Evolutionary conservation across 441 rosid genomes (phyloP).

Genomic region (Erodium trifolium): DNA sequence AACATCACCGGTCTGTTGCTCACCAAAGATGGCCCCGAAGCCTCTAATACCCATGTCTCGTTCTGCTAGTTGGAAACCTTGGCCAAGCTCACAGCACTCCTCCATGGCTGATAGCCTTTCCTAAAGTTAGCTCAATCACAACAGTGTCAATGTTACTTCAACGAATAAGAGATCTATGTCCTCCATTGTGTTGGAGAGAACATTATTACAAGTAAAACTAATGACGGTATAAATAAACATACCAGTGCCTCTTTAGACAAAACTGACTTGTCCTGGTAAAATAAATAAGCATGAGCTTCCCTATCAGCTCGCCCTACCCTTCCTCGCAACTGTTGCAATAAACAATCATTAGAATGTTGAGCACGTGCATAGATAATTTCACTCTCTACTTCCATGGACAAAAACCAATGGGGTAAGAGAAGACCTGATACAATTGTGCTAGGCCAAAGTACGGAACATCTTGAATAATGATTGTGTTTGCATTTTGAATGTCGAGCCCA

Average conservation of each 20-base stretch:
- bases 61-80: slow-evolving; percentile 97
- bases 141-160: slow-evolving; percentile 9
- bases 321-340: slow-evolving; percentile 71
- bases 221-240: slow-evolving; percentile 21
- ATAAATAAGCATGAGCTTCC: slow-evolving; percentile 91
- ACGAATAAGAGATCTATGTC: neutral
- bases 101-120: slow-evolving; percentile 93
- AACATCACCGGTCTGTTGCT: slow-evolving; percentile 97
- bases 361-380: slow-evolving; percentile 7
- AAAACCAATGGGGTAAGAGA: slow-evolving; percentile 10
- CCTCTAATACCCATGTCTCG: slow-evolving; percentile 99
- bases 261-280: slow-evolving; percentile 74
- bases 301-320: slow-evolving; percentile 98
- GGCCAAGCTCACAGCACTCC: slow-evolving; percentile 91
- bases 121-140: slow-evolving; percentile 35
- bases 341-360: slow-evolving; percentile 9
- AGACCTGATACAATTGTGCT: slow-evolving; percentile 92
- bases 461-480: slow-evolving; percentile 90
- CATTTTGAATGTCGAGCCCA: slow-evolving; percentile 95
- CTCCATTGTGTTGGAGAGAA: neutral
- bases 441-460: slow-evolving; percentile 97
- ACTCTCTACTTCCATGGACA: slow-evolving; percentile 1
- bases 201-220: slow-evolving; percentile 11
- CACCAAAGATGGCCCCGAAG: slow-evolving; percentile 92
- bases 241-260: slow-evolving; percentile 80